phyloP scores from a whole-genome alignment of 2,329 filamentous ascomycete genomes.

The Fusarium illudens region DNA sequence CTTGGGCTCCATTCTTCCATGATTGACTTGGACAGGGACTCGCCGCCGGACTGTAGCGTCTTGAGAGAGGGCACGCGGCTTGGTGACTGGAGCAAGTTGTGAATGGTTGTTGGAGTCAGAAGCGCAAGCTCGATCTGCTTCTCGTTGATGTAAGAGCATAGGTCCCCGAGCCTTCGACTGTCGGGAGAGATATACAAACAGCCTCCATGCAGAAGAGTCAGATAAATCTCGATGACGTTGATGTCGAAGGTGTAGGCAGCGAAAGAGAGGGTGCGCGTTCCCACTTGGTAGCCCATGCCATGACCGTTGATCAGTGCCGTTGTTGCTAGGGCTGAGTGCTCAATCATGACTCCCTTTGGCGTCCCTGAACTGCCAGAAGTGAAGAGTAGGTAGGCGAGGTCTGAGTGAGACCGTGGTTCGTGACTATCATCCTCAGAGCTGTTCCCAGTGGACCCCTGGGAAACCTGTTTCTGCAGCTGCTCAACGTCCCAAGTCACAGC shows the following conservation, averaged over 20 bases:
- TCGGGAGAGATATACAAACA: not conserved
- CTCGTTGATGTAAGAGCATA: not conserved
- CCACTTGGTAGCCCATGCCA: not conserved
- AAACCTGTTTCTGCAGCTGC: not conserved
- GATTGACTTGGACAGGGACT: not conserved
- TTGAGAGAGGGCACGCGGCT: not conserved
- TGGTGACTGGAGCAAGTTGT: not conserved
- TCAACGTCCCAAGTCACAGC: not conserved
- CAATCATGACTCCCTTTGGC: conserved; percentile 1
- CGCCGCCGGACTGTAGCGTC: not conserved
- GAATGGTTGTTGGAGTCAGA: not conserved
- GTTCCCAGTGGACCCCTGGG: not conserved
- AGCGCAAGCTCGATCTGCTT: not conserved
- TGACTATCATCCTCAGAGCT: not conserved
- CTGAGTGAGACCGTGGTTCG: not conserved
- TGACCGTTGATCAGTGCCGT: not conserved
- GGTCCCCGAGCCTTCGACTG: not conserved
- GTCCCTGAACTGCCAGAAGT: not conserved
- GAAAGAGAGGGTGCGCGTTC: not conserved
- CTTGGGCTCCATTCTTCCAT: not conserved
- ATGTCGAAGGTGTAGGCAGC: not conserved
- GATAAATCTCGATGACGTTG: not conserved
- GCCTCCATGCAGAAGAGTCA: not conserved
- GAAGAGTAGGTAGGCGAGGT: not conserved
- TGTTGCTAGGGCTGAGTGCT: not conserved